Percentiles rank a stretch among this genome's conserved stretches.
These are phyloP conservation scores for Strobilomyces confusus DNA, from an alignment of 768 basidiomycete species.

Conservation along the genomic window DNA sequence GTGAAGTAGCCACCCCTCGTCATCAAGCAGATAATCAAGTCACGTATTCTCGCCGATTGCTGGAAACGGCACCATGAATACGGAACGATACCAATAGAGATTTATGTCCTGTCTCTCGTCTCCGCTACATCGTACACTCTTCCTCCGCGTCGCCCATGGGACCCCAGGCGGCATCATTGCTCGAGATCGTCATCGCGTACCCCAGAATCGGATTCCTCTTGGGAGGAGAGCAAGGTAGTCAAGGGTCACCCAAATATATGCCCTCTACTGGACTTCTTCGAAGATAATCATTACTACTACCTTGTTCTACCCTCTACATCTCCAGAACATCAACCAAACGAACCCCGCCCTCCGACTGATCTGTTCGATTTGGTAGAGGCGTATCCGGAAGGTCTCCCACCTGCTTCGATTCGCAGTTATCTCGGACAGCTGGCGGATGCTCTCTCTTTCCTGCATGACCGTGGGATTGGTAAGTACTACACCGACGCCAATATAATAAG, in stretches of 20 bases:
- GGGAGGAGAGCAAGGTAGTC: constrained; percentile 67
- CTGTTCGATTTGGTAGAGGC: constrained; percentile 94
- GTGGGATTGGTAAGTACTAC: constrained; percentile 73
- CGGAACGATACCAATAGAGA: constrained; percentile 98
- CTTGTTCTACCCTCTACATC: constrained; percentile 80
- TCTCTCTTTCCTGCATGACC: constrained; percentile 80
- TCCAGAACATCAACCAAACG: constrained; percentile 50
- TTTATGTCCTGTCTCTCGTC: constrained; percentile 89
- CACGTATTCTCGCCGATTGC: constrained; percentile 96
- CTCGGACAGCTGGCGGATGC: constrained; percentile 95
- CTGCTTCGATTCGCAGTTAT: constrained; percentile 72
- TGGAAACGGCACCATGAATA: constrained; percentile 97
- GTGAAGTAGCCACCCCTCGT: constrained; percentile 71
- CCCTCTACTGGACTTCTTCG: constrained; percentile 93
- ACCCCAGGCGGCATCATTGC: constrained; percentile 52
- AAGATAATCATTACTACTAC: constrained; percentile 95
- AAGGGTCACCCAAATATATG: constrained; percentile 96
- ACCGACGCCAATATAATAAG: not conserved
- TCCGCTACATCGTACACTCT: constrained; percentile 77
- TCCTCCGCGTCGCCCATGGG: constrained; percentile 79
- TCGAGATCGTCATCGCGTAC: constrained; percentile 20
- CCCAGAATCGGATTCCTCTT: constrained; percentile 33
- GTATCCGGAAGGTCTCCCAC: constrained; percentile 80
- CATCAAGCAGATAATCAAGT: constrained; percentile 98
- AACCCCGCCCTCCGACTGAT: constrained; percentile 65